phyloP scores from a whole-genome alignment of 371 early-diverging fungal species.

The Syncephalastrum contaminatum region DNA sequence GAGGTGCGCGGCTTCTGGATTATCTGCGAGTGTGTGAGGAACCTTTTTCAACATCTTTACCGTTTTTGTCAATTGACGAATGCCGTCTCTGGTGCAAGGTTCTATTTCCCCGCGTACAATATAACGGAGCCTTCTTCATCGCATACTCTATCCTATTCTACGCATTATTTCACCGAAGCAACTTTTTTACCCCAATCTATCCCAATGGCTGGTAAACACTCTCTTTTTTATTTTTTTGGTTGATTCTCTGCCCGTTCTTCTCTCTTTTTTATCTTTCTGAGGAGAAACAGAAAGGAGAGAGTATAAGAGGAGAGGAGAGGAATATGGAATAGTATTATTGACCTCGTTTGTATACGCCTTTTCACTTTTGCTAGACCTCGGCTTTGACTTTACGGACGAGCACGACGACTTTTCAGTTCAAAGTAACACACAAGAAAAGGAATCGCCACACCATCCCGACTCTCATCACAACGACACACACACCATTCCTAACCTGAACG shows the following conservation, averaged over 20 bases:
- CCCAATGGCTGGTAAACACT: constrained; percentile 19
- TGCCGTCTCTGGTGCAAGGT: constrained; percentile 10
- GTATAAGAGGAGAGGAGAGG: background rate
- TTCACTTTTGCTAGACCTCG: constrained; percentile 36
- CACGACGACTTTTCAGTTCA: constrained; percentile 20
- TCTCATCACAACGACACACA: background rate
- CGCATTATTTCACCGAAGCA: background rate
- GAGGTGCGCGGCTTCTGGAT: no score
- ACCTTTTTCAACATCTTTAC: no score
- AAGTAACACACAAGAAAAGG: background rate
- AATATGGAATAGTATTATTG: background rate
- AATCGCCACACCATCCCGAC: constrained; percentile 2
- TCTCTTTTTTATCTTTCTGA: no score
- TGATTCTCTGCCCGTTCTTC: background rate
- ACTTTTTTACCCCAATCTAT: background rate
- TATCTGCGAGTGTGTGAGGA: no score
- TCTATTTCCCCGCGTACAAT: constrained; percentile 6
- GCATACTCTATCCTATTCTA: constrained; percentile 6
- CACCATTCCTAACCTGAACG: constrained; percentile 2
- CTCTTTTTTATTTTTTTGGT: background rate
- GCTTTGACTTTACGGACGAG: constrained; percentile 47
- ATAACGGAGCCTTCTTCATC: constrained; percentile 1
- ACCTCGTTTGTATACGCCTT: background rate
- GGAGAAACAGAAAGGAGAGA: background rate
- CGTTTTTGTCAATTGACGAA: constrained; percentile 5